Conservation (phyloP, 805 yeast genomes). For the Pichia heedii region DNA sequence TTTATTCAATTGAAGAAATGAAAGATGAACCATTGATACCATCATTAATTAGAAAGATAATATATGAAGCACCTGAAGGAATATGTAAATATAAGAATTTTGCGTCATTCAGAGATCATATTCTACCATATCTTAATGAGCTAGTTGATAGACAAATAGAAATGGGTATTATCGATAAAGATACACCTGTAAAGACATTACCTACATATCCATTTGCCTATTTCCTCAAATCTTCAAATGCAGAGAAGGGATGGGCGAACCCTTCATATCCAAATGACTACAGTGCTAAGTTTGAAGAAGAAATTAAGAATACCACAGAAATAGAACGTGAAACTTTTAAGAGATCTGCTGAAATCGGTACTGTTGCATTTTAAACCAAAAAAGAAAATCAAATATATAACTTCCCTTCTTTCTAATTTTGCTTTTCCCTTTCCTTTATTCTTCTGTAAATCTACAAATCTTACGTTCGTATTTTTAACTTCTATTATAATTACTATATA, state of each 20-base stretch:
- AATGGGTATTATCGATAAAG: constrained; percentile 42
- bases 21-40: constrained; percentile 75
- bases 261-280: constrained; percentile 22
- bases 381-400: not conserved
- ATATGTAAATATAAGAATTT: constrained; percentile 59
- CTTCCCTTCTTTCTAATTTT: not conserved
- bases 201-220: constrained; percentile 60
- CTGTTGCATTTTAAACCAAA: not conserved
- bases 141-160: constrained; percentile 52
- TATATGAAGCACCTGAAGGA: constrained; percentile 58
- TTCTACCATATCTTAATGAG: constrained; percentile 46
- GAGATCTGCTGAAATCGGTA: constrained; percentile 11
- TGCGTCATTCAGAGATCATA: constrained; percentile 48
- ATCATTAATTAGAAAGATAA: constrained; percentile 49
- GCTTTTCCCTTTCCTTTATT: not conserved
- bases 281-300: constrained; percentile 17
- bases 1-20: constrained; percentile 71
- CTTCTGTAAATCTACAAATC: not conserved
- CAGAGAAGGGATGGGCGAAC: constrained; percentile 35
- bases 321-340: constrained; percentile 18
- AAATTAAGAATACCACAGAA: constrained; percentile 16
- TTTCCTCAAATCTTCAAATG: constrained; percentile 32
- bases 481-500: too few relatives aligned
- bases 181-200: constrained; percentile 48
- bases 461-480: too few relatives aligned